Evolutionary conservation across 1,284 basidiomycete species (phyloP), one percentile per base, ranked within the genome.

Genomic region (Cutaneotrichosporon sp.): DNA sequence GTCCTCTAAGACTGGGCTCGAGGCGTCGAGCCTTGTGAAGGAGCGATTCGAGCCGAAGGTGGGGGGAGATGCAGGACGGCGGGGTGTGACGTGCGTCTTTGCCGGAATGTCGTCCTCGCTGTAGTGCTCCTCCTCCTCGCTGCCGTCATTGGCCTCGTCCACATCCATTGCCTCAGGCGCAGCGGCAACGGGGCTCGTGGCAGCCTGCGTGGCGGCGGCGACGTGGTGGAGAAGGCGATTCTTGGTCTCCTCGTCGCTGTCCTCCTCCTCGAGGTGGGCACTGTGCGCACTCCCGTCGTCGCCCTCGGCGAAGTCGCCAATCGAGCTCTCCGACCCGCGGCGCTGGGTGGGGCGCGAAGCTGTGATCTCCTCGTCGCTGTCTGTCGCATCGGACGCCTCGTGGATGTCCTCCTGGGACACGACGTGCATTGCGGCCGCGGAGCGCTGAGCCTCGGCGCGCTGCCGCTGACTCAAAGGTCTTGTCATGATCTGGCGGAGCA

Each of bases 281-380:
- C 66, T 18, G 47, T 27, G 16, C 18, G 11, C 47, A 16, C 25
- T 29, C 20, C 24, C 47, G 9, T 50, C 47, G 14, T 50, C 54
- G 4, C 43, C 49, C 22, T 68, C 69, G 10, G 56, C 69, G 54
- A 73, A 71, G 43, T 74, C 72, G 22, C 72, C 75, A 18, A 77
- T 72, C 5, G 72, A 72, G 49, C 69, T 71, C 24, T 74, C 73
- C 0, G 70, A 71, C 7, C 65, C 71, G 13, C 59, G 47, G 16
- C 64, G 55, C 53, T 54, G 52, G 4, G 56, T 18, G 20, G 47
- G 34, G 8, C 59, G 60, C 2, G n/a, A 14, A 1, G 49, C 56
- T 36, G 58, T 47, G 1, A 62, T 60, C 4, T 65, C 66, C 16
- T 68, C 67, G 29, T 66, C 68, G 18, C 38, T 52, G 10, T 64